Evolutionary conservation across 192 early-diverging fungal genomes (phyloP).

Genomic region (Podila clonocystis): DNA sequence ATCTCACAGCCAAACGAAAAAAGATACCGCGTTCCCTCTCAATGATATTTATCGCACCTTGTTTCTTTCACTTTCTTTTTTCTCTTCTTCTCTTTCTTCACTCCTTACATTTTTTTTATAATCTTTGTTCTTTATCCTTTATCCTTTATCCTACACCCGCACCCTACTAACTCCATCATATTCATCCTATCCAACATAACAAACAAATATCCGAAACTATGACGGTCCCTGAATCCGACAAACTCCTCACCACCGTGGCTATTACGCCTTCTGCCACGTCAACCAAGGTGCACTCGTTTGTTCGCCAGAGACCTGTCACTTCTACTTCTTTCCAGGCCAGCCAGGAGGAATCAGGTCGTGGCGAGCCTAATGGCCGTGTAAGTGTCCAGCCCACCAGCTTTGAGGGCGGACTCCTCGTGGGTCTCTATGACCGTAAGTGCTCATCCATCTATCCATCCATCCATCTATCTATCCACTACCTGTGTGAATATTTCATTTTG

Average conservation of each 20-base stretch:
- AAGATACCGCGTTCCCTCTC: background rate
- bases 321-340: constrained; percentile 28
- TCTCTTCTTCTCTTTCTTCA: background rate
- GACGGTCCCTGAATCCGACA: constrained; percentile 36
- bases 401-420: constrained; percentile 44
- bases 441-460: background rate
- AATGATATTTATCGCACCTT: background rate
- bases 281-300: constrained; percentile 37
- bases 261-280: constrained; percentile 14
- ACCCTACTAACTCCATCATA: background rate
- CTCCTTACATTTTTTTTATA: too few relatives aligned
- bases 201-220: constrained; percentile 5
- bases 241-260: constrained; percentile 9
- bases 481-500: background rate
- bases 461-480: background rate
- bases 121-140: too few relatives aligned
- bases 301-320: constrained; percentile 24
- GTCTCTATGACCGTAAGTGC: constrained; percentile 49
- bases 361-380: constrained; percentile 38
- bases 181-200: background rate
- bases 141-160: background rate
- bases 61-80: background rate
- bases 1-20: background rate
- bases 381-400: constrained; percentile 44
- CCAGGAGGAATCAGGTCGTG: constrained; percentile 25